A percentile compares a stretch with the other conserved stretches of the same genome.
phyloP scores from a whole-genome alignment of 2,329 filamentous ascomycete species.

The Clarireedia hainanense region DNA sequence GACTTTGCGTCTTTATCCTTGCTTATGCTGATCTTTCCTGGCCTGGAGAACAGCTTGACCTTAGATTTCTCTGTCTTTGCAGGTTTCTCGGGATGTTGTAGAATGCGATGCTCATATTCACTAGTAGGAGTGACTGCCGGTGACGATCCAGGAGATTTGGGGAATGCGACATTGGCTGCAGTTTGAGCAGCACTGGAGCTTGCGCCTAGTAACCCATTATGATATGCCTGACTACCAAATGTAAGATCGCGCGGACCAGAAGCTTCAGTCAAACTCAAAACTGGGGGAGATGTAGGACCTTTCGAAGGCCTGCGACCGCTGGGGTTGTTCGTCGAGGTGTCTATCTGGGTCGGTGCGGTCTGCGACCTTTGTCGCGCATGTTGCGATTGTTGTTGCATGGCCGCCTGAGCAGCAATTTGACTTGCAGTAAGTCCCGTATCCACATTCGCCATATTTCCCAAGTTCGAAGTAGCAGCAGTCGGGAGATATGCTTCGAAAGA shows the following conservation, averaged over 20 bases:
- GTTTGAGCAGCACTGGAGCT: slow-evolving; percentile 60
- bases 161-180: slow-evolving; percentile 65
- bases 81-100: slow-evolving; percentile 47
- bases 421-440: slow-evolving; percentile 49
- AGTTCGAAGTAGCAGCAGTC: slow-evolving; percentile 38
- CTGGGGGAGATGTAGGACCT: slow-evolving; percentile 51
- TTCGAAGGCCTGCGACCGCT: slow-evolving; percentile 25
- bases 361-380: slow-evolving; percentile 60
- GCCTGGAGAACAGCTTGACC: slow-evolving; percentile 74
- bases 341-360: slow-evolving; percentile 51
- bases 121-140: slow-evolving; percentile 27
- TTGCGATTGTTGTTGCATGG: slow-evolving; percentile 54
- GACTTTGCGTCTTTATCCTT: slow-evolving; percentile 58
- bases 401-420: slow-evolving; percentile 73
- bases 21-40: slow-evolving; percentile 62
- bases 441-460: slow-evolving; percentile 25
- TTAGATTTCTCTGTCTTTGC: slow-evolving; percentile 62
- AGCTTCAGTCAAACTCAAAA: slow-evolving; percentile 57
- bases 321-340: slow-evolving; percentile 16
- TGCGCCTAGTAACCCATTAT: slow-evolving; percentile 54
- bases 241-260: slow-evolving; percentile 51
- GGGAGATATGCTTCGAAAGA: slow-evolving; percentile 69
- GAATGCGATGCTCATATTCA: slow-evolving; percentile 28
- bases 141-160: slow-evolving; percentile 39
- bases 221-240: slow-evolving; percentile 43